These are phyloP conservation scores for Cyclotella distinguenda DNA, from an alignment of 108 stramenopile species.

Conservation along the genomic window DNA sequence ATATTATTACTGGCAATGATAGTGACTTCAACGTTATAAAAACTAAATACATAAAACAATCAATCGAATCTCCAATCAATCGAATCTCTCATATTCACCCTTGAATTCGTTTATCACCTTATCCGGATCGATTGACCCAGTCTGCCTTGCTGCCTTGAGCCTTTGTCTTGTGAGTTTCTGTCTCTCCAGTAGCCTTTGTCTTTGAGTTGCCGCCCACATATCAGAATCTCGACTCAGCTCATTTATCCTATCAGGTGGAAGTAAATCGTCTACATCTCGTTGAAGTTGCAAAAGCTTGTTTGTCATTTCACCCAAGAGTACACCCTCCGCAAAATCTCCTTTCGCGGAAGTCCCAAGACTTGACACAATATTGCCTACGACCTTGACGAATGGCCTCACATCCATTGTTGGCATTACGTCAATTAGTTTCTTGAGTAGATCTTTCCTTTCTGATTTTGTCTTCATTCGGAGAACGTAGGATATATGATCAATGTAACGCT, in stretches of 20 bases:
- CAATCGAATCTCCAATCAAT: conserved; percentile 15
- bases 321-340: conserved; percentile 68
- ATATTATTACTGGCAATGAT: too few species aligned
- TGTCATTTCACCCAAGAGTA: conserved; percentile 74
- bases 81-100: conserved; percentile 45
- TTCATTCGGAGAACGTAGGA: conserved; percentile 83
- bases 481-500: conserved; percentile 81
- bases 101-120: conserved; percentile 25
- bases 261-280: conserved; percentile 74
- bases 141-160: conserved; percentile 47
- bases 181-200: conserved; percentile 59
- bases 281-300: conserved; percentile 79
- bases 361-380: conserved; percentile 83
- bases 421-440: conserved; percentile 65
- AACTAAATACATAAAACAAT: too few species aligned
- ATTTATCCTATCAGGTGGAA: conserved; percentile 81
- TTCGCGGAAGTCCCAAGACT: conserved; percentile 72
- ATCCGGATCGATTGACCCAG: conserved; percentile 37
- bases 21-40: too few species aligned
- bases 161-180: conserved; percentile 65
- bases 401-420: conserved; percentile 88
- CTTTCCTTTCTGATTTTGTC: conserved; percentile 65
- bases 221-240: conserved; percentile 77
- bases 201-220: conserved; percentile 80
- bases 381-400: conserved; percentile 85